Evolutionary conservation across 2,329 filamentous ascomycete species (phyloP), one percentile per base, ranked within the genome.

Genomic region (Teratosphaeria nubilosa): DNA sequence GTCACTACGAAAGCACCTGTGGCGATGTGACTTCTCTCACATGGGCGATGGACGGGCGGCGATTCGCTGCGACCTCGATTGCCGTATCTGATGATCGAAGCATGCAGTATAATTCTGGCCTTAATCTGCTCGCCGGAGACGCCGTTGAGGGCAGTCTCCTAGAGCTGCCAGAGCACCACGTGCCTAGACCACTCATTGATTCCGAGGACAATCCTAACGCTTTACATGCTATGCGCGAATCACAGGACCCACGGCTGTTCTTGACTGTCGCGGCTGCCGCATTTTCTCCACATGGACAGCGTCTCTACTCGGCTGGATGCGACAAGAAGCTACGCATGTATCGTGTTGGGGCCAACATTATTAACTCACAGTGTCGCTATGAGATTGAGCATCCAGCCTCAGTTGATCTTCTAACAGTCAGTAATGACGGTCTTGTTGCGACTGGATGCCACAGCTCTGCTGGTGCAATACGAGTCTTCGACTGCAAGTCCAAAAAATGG

Each of bases 21-120:
- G 78, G 80, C 25, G 83, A 85, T 66, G 76, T 85, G 1, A 75
- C 80, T 34, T 75, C 76, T 10, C 69, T 84, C 3, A 77, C 80
- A 14, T 86, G 83, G 83, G 77, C 79, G 1, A 74, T 77, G 1
- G 74, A 82, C 66, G 79, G 81, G 2, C 74, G 75, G 2, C 71
- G 64, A 3, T 86, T 85, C 64, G 81, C 79, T 30, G 81, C 78
- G 10, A 83, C 82, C 1, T 79, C 82, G 4, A 78, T 81, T 5
- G 78, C 82, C 31, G 77, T 82, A 5, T 77, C 77, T 3, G 82
- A 85, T 62, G 67, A 74, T 2, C 71, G 77, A 52, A 81, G 77
- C n/a, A 81, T 82, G 77, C 78, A 82, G 48, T 86, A 86, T 65
- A 86, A 86, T 59, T 72, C 79, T 45, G 73, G 75, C 0, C 80